These are phyloP conservation scores for Phialophora verrucosa DNA, from an alignment of 2,329 filamentous ascomycete genomes.

Conservation along the genomic window DNA sequence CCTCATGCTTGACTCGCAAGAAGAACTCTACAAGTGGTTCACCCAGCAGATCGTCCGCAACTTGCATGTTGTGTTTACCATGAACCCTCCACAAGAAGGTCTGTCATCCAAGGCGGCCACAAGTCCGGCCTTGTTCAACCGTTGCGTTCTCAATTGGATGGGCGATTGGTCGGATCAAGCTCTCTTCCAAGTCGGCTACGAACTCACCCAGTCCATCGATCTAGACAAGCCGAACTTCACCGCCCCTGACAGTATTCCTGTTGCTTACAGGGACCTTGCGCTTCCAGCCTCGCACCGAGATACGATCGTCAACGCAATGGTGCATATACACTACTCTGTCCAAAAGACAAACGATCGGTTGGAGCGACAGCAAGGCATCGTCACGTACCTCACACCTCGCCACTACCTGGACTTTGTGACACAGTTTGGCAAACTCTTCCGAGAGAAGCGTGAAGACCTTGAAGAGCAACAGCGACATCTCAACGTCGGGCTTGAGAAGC, in stretches of 20 bases:
- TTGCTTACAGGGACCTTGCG: conserved; percentile 84
- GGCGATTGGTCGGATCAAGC: conserved; percentile 99
- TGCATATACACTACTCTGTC: conserved; percentile 95
- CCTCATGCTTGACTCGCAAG: conserved; percentile 91
- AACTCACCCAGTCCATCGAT: conserved; percentile 95
- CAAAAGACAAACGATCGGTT: conserved; percentile 87
- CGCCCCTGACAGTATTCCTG: conserved; percentile 87
- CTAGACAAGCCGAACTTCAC: conserved; percentile 84
- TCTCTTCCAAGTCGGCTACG: conserved; percentile 94
- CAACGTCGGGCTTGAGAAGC: conserved; percentile 96
- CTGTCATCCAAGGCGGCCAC: conserved; percentile 95
- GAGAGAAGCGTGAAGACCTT: conserved; percentile 96
- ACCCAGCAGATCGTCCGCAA: conserved; percentile 99
- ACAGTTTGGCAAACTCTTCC: conserved; percentile 96
- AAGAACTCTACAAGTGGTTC: conserved; percentile 99
- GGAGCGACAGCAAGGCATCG: conserved; percentile 87
- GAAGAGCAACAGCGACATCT: conserved; percentile 98
- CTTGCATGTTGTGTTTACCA: conserved; percentile 97
- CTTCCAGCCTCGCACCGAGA: conserved; percentile 90
- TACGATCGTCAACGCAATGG: conserved; percentile 96
- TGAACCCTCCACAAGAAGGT: conserved; percentile 97
- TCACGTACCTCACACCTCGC: conserved; percentile 90
- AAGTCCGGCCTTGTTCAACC: conserved; percentile 97
- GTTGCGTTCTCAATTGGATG: conserved; percentile 99
- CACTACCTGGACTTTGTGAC: conserved; percentile 98